Percentiles rank a stretch among this genome's conserved stretches.
Evolutionary conservation across 371 early-diverging fungal species (phyloP).

Genomic region (Lichtheimia hyalospora): DNA sequence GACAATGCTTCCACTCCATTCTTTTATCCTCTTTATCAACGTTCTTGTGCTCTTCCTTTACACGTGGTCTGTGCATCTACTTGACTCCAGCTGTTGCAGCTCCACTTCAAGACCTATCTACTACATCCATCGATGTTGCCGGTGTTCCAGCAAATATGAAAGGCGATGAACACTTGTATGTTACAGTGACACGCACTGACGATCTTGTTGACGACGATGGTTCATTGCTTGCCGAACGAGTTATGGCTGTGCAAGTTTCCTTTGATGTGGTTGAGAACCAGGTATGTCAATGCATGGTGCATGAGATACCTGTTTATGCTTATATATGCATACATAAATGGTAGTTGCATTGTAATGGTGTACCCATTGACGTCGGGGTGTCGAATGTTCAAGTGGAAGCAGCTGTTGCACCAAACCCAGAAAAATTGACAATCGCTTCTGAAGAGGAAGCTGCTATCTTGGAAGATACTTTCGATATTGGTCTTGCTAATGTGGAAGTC

Average conservation of each 20-base stretch:
- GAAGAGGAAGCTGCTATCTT: constrained; percentile 52
- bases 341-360: constrained; percentile 59
- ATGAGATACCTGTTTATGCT: background rate
- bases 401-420: constrained; percentile 48
- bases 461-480: constrained; percentile 61
- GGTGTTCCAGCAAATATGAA: constrained; percentile 25
- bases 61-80: constrained; percentile 3
- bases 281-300: constrained; percentile 23
- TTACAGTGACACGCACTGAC: constrained; percentile 69
- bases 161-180: constrained; percentile 47
- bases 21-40: too few species aligned
- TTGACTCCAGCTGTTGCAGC: constrained; percentile 24
- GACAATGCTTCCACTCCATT: too few species aligned
- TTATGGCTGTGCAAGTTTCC: constrained; percentile 65
- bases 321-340: background rate
- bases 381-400: constrained; percentile 63
- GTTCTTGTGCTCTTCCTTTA: background rate
- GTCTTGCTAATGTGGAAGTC: constrained; percentile 72
- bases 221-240: constrained; percentile 61
- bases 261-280: constrained; percentile 68
- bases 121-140: constrained; percentile 44
- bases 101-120: constrained; percentile 46
- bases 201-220: constrained; percentile 69
- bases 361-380: constrained; percentile 57
- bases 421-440: constrained; percentile 44